phyloP scores from a whole-genome alignment of 1,139 yeast genomes.

The Diutina scorzettiae region DNA sequence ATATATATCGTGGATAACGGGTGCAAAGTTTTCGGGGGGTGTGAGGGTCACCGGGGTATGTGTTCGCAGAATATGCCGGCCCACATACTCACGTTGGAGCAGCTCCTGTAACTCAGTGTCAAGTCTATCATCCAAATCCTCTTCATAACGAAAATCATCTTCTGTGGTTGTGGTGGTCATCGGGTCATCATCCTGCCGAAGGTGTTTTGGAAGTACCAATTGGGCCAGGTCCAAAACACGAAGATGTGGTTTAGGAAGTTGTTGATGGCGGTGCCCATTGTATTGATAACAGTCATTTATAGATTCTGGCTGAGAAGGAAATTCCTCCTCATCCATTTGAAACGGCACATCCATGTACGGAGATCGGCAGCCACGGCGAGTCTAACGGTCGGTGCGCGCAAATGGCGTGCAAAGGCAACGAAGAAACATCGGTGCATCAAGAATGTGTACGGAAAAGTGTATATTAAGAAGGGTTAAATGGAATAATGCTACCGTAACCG shows the following conservation, averaged over 20 bases:
- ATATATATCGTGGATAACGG: constrained; percentile 69
- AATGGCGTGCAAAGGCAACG: no score
- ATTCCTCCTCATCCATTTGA: neutral
- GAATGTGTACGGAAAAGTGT: no score
- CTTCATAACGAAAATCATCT: constrained; percentile 20
- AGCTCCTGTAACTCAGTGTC: constrained; percentile 15
- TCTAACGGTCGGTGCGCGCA: no score
- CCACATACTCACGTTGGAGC: constrained; percentile 9
- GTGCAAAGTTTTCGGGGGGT: constrained; percentile 92
- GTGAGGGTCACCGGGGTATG: neutral
- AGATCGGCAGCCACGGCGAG: no score
- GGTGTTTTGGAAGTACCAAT: neutral
- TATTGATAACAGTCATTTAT: neutral
- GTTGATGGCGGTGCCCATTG: neutral
- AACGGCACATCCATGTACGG: neutral
- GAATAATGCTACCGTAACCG: constrained; percentile 14
- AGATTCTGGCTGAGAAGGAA: no score
- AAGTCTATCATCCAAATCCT: constrained; percentile 32
- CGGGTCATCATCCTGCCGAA: constrained; percentile 11
- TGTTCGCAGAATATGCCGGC: neutral
- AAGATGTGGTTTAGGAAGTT: neutral
- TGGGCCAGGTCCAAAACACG: neutral
- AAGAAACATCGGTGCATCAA: no score
- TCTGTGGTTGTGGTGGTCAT: constrained; percentile 14
- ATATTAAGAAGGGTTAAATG: constrained; percentile 28